Base-by-base conservation (phyloP, 768 basidiomycete species). In the Asterophora lycoperdoides region DNA sequence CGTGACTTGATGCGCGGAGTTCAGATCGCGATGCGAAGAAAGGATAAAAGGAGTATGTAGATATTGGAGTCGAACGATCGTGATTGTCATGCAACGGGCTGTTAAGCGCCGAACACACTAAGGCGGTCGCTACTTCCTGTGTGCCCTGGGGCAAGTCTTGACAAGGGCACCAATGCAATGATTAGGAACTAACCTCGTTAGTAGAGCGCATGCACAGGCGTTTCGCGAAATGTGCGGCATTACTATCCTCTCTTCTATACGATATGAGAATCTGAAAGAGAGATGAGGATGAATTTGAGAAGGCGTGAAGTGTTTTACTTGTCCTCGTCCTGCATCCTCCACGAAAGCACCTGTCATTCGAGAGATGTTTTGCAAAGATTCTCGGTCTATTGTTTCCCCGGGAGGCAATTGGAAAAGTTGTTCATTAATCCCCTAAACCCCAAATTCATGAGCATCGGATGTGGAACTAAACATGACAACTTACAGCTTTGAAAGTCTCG, bases 21-120 rank as follows among this genome's bases (percentile, higher is more conserved):
- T 78, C 61, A 8, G 75, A 59, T 13, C 71, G 76, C 9, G 77
- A 68, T 1, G 78, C 66, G 5, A 78, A 56, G 58, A 86, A 86
- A 0, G 88, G 88, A 62, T 81, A 90, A 33, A 86, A 54, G n/a
- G 83, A 76, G 60, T 86, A 88, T 14, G 59, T 59, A 26, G 65
- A 61, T 3, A 67, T 63, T 40, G 68, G 68, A n/a, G 64, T 38
- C 4, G 60, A 49, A 11, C n/a, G 59, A 28, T 33, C 33, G 64
- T 41, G 3, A 65, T 60, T n/a, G 57, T 61, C 28, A 57, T 42
- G 9, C n/a, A n/a, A n/a, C n/a, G 52, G 48, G 17, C 66, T 65
- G n/a, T 65, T 29, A 4, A 32, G 50, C 13, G 46, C 13, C 19
- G 33, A 65, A 58, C 17, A 61, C 30, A 35, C 28, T 38, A 29